Base-by-base conservation (phyloP, 208 protist species). In the Trypanosoma mega region DNA sequence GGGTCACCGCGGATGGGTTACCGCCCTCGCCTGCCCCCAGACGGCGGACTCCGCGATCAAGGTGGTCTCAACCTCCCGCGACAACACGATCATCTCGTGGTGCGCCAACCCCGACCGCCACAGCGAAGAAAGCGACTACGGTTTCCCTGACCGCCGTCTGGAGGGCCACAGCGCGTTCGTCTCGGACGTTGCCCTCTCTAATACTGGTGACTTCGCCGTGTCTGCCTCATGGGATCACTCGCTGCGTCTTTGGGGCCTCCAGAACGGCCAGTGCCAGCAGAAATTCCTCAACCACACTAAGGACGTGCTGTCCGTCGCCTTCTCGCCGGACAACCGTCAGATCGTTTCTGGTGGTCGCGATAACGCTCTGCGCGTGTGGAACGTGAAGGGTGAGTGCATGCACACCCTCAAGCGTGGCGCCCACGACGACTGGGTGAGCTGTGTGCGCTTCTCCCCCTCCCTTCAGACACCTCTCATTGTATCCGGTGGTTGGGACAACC, bases 301-400 rank as follows among this genome's bases (percentile, higher is more conserved):
- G 71, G 98, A 99, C 76, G 98, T 99, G 21, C 89, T 99, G 34
- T 97, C 92, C 45, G 97, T 99, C 56, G 97, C 98, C 65, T 99
- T 99, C 97, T 99, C 97, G 9, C 82, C 90, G n/a, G 98, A 99
- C 72, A 99, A 99, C 88, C 93, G 98, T 67, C 97, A 99, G 90
- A 99, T 99, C 71, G 90, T 99, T 56, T 99, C 98, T 36, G 97
- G 94, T 50, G 96, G 94, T 20, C 92, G 98, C 68, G 98, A 99
- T 87, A 98, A 98, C 72, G 90, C 89, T 44, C 96, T 99, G 76
- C 97, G 97, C 43, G 67, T 93, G 56, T 99, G 98, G 98, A 99
- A 99, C 94, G 98, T 98, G 48, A 94, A 98, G 59, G 99, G 98
- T 70, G 96, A 99, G 80, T 99, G 96, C 87, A 98, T 98, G 86